Percentiles rank a stretch among this genome's conserved stretches.
These are phyloP conservation scores for Hypoxylon sp. DNA, from an alignment of 2,329 filamentous ascomycete species.

Conservation along the genomic window DNA sequence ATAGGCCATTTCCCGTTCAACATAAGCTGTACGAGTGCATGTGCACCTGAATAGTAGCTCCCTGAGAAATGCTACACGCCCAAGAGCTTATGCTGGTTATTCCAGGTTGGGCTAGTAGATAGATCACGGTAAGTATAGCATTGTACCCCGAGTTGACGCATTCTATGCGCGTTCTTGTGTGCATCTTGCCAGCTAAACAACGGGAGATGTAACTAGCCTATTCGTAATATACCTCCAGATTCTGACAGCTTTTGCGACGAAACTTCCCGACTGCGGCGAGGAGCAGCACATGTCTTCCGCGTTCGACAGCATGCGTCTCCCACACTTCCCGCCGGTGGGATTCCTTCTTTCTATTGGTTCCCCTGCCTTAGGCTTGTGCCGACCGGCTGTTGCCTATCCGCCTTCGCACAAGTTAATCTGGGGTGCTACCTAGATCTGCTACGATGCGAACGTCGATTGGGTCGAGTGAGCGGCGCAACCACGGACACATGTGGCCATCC, in stretches of 20 bases:
- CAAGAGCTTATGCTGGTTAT: too few species aligned
- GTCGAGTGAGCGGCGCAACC: conserved; percentile 20
- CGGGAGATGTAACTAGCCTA: conserved; percentile 5
- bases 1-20: too few species aligned
- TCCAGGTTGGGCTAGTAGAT: too few species aligned
- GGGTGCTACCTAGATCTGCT: conserved; percentile 22
- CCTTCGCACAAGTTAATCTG: conserved; percentile 24
- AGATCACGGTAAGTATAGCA: too few species aligned
- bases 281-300: not conserved
- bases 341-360: not conserved
- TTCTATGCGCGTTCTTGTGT: too few species aligned
- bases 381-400: conserved; percentile 6
- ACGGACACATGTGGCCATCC: conserved; percentile 19
- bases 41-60: too few species aligned
- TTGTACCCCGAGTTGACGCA: too few species aligned
- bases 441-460: not conserved
- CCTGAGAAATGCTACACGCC: too few species aligned
- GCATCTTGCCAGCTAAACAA: too few species aligned
- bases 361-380: conserved; percentile 1
- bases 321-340: not conserved
- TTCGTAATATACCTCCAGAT: not conserved
- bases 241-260: conserved; percentile 12
- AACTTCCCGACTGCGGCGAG: conserved; percentile 8
- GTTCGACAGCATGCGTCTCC: not conserved
- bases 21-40: too few species aligned